phyloP scores from a whole-genome alignment of 441 rosid species.

The Populus tomentosa region DNA sequence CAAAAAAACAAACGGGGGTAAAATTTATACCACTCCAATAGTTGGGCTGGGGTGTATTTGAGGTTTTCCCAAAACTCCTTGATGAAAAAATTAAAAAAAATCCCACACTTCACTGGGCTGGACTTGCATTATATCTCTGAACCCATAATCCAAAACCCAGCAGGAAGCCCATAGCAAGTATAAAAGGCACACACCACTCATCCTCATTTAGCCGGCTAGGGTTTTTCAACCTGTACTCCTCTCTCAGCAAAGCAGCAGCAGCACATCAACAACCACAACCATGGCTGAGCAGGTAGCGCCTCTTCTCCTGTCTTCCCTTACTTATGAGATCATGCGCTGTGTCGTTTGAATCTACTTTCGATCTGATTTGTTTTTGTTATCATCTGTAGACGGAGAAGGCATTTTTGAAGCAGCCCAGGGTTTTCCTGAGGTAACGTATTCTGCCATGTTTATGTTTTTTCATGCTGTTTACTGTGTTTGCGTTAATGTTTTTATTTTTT shows the following conservation, averaged over 20 bases:
- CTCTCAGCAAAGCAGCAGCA: background rate
- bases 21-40: background rate
- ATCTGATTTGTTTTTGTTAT: background rate
- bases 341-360: background rate
- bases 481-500: background rate
- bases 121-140: background rate
- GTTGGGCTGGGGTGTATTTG: background rate
- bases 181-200: background rate
- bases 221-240: background rate
- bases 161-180: background rate
- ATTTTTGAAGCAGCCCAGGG: slow-evolving; percentile 74
- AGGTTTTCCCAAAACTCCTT: background rate
- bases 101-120: background rate
- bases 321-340: background rate
- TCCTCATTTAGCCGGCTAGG: background rate
- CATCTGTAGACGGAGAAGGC: slow-evolving; percentile 62
- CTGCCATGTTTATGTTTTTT: background rate
- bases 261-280: background rate
- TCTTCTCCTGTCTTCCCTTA: background rate
- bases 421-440: slow-evolving; percentile 52
- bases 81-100: too few relatives aligned
- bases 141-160: background rate
- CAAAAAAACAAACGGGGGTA: background rate
- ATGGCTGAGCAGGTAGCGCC: background rate
- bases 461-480: background rate